Evolutionary conservation across 495 filamentous ascomycete genomes (phyloP), one percentile per base, ranked within the genome.

Genomic region (Aspergillus panamensis): DNA sequence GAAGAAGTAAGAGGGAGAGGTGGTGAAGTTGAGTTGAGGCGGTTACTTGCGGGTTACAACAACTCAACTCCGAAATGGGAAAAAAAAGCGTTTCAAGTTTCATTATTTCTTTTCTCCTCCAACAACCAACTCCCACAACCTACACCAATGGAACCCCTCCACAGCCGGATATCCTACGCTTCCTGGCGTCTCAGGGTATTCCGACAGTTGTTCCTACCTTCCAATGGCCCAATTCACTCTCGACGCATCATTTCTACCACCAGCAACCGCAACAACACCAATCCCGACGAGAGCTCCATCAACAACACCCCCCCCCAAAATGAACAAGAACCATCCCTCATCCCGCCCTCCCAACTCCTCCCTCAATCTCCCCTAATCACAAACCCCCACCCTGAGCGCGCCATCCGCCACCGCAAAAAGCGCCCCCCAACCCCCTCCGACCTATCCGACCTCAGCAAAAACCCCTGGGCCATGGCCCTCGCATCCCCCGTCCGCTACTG

Each of bases 401-500:
- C 49, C 3, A 59, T 59, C 31, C 51, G 49, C 1, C 60, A 62
- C 39, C 60, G 57, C 61, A 72, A 74, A 72, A 64, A 32, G 33
- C 55, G 42, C 12, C 9, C 56, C n/a, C 17, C 65, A 52, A 71
- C 60, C 80, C 78, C 82, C 16, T 74, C 76, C 17, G 84, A 74
- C 51, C 48, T 56, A 14, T 61, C 63, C 7, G 58, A 65, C 3
- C 63, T 80, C 6, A 13, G 32, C 14, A 59, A 66, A 6, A 78
- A 80, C 35, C 74, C 77, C n/a, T 80, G 75, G 75, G 77, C 77
- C 5, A 55, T 68, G 17, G 73, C 87, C 10, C 80, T 96, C 7
- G 88, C 86, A 14, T 84, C 82, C 0, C 84, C 86, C 0, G 39
- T 83, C 14, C 84, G 92, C 31, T 65, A 69, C 59, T 95, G 90